A percentile compares a stretch with the other conserved stretches of the same genome.
Evolutionary conservation across 2,329 filamentous ascomycete genomes (phyloP).

Genomic region (Coniochaeta prunicola): DNA sequence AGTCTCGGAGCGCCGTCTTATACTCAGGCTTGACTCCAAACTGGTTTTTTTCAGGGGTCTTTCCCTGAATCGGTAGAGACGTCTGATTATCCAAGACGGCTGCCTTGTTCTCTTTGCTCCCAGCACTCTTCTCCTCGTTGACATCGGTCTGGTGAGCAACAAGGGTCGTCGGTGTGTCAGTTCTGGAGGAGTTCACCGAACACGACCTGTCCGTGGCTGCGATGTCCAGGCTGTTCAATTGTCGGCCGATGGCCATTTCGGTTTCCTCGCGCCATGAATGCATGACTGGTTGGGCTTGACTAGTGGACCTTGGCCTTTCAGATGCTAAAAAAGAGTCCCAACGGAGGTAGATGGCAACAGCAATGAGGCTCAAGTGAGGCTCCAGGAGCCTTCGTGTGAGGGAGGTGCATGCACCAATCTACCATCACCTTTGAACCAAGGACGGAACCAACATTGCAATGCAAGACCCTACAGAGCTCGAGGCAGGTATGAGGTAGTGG

Average conservation of each 20-base stretch:
- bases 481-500: neutral
- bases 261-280: neutral
- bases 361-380: neutral
- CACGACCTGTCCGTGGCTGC: neutral
- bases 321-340: neutral
- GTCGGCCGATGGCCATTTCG: neutral
- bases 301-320: neutral
- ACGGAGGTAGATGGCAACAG: neutral
- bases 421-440: neutral
- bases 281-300: neutral
- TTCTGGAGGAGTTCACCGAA: neutral
- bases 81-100: neutral
- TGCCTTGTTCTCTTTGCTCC: neutral
- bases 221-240: neutral
- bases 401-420: neutral
- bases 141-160: neutral
- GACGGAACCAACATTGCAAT: neutral
- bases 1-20: slow-evolving; percentile 15
- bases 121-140: neutral
- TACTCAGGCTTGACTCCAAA: slow-evolving; percentile 12
- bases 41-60: slow-evolving; percentile 6
- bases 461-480: neutral
- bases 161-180: neutral
- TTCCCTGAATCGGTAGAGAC: neutral
- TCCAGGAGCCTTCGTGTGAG: neutral